These are phyloP conservation scores for Saccharomycopsis sp. DNA, from an alignment of 805 yeast genomes.

Conservation along the genomic window DNA sequence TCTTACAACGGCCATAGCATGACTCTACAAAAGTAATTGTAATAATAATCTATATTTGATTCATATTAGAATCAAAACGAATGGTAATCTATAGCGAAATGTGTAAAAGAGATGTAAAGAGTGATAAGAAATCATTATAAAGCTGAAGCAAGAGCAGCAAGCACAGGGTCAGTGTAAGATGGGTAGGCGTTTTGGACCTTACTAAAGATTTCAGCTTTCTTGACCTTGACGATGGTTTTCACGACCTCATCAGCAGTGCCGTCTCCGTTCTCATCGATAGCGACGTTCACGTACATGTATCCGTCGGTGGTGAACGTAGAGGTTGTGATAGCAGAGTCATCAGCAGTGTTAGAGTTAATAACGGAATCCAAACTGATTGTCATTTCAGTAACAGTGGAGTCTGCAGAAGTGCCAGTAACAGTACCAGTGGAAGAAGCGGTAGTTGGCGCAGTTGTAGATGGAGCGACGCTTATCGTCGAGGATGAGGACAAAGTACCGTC, in stretches of 20 bases:
- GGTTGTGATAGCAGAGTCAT: neutral
- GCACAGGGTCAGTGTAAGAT: constrained; percentile 20
- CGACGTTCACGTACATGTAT: neutral
- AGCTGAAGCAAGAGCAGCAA: neutral
- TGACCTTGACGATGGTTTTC: constrained; percentile 65
- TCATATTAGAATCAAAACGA: neutral
- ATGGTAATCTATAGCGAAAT: neutral
- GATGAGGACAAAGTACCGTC: neutral
- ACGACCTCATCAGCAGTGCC: constrained; percentile 80
- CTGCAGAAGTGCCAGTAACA: neutral
- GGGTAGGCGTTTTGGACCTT: constrained; percentile 72
- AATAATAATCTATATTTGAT: neutral
- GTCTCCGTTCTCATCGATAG: constrained; percentile 86
- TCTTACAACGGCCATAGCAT: no score
- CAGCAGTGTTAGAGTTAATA: neutral
- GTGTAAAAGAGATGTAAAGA: neutral
- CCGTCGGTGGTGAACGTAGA: neutral
- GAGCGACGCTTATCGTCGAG: neutral
- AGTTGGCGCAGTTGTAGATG: neutral
- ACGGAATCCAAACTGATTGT: neutral
- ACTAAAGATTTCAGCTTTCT: neutral
- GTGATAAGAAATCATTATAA: neutral
- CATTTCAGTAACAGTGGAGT: neutral
- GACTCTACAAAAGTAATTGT: constrained; percentile 30
- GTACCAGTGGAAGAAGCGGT: neutral